These are phyloP conservation scores for Eragrostis nindensis DNA, from an alignment of 176 grass and related monocot species.

Conservation along the genomic window DNA sequence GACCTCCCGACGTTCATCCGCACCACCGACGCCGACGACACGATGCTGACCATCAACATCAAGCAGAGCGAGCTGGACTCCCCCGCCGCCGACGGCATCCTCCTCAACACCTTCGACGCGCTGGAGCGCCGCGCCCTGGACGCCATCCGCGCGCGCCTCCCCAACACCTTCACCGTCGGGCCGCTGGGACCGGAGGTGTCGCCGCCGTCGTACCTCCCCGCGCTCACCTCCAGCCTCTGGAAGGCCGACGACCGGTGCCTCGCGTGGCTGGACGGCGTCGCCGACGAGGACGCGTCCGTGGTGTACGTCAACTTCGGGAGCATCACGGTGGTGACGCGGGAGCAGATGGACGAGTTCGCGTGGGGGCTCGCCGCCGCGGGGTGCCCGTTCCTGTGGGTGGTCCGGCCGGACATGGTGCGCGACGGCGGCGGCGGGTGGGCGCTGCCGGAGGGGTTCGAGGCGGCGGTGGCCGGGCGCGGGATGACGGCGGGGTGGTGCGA, in stretches of 20 bases:
- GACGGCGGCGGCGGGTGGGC: slow-evolving; percentile 26
- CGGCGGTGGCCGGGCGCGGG: slow-evolving; percentile 43
- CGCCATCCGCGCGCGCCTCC: slow-evolving; percentile 45
- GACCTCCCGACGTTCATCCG: slow-evolving; percentile 83
- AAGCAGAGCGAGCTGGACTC: slow-evolving; percentile 55
- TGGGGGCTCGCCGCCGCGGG: slow-evolving; percentile 58
- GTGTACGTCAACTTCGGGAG: slow-evolving; percentile 71
- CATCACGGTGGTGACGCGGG: slow-evolving; percentile 59
- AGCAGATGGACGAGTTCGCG: slow-evolving; percentile 66
- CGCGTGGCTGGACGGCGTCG: slow-evolving; percentile 51
- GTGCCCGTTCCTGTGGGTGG: slow-evolving; percentile 69
- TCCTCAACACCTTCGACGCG: slow-evolving; percentile 52
- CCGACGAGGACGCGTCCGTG: slow-evolving; percentile 36
- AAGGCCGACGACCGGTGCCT: slow-evolving; percentile 55
- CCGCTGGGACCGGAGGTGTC: slow-evolving; percentile 52
- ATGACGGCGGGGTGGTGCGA: slow-evolving; percentile 60
- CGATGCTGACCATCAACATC: slow-evolving; percentile 57
- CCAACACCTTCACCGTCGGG: slow-evolving; percentile 63
- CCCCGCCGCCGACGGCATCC: slow-evolving; percentile 40
- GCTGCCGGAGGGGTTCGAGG: slow-evolving; percentile 45
- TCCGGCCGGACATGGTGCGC: slow-evolving; percentile 60
- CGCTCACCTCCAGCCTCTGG: slow-evolving; percentile 65
- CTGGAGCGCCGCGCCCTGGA: slow-evolving; percentile 30
- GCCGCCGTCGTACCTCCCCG: slow-evolving; percentile 31
- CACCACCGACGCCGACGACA: slow-evolving; percentile 61